These are phyloP conservation scores for Jackrogersella multiformis DNA, from an alignment of 495 filamentous ascomycete species.

Conservation along the genomic window DNA sequence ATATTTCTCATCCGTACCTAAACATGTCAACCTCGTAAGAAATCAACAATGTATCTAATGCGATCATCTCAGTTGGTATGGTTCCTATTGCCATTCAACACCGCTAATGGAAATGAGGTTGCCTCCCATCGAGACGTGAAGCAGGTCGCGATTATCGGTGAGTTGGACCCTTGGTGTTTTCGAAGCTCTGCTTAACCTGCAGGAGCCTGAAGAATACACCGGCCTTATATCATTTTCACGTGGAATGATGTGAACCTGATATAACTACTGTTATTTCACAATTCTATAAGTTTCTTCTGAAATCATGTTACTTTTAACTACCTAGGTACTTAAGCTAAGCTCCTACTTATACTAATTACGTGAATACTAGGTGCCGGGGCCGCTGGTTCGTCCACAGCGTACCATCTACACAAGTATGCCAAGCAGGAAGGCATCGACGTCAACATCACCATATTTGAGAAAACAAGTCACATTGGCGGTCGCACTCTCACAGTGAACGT, in stretches of 20 bases:
- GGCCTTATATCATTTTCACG: not conserved
- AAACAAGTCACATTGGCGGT: slow-evolving; percentile 80
- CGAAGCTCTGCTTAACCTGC: not conserved
- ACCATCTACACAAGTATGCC: slow-evolving; percentile 78
- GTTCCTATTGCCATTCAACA: not conserved
- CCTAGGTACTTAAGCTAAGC: too few relatives aligned
- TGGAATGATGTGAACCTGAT: not conserved
- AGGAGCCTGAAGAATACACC: not conserved
- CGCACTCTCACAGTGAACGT: slow-evolving; percentile 89
- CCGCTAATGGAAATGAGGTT: not conserved
- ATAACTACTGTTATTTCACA: not conserved
- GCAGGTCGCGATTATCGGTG: slow-evolving; percentile 59
- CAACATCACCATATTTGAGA: slow-evolving; percentile 91
- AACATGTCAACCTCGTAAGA: slow-evolving; percentile 20
- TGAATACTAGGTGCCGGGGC: slow-evolving; percentile 80
- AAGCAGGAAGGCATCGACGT: slow-evolving; percentile 59
- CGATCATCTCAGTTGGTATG: not conserved
- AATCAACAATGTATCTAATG: slow-evolving; percentile 23
- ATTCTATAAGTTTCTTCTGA: not conserved
- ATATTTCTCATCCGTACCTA: slow-evolving; percentile 5
- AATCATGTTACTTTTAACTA: too few relatives aligned
- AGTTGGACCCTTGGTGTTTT: slow-evolving; percentile 14
- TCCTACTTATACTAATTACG: slow-evolving; percentile 22
- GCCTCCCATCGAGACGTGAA: slow-evolving; percentile 28
- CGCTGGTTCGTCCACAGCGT: slow-evolving; percentile 86